A percentile compares a stretch with the other conserved stretches of the same genome.
Evolutionary conservation across 345 rosid species (phyloP).

Genomic region (Cardiospermum halicacabum): DNA sequence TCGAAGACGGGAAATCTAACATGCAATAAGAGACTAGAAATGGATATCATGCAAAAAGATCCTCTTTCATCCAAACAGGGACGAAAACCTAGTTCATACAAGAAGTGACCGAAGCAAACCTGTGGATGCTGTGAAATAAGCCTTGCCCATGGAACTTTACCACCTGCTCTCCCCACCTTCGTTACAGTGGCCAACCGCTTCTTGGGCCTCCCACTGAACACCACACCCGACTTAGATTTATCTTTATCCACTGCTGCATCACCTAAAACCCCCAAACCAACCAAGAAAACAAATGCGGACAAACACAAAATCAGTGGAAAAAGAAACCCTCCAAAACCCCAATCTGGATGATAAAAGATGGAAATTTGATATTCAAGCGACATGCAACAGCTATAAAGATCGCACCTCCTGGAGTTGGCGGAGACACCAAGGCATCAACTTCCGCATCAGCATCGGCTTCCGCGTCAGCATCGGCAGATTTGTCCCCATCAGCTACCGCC

Average conservation of each 20-base stretch:
- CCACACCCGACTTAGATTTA: slow-evolving; percentile 31
- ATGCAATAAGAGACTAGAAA: not conserved
- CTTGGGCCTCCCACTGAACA: slow-evolving; percentile 29
- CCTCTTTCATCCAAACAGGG: not conserved
- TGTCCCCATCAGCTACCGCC: slow-evolving; percentile 34
- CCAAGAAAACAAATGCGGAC: slow-evolving; percentile 7
- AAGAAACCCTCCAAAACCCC: slow-evolving; percentile 16
- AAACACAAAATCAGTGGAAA: slow-evolving; percentile 11
- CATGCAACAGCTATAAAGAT: slow-evolving; percentile 31
- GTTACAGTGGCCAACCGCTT: slow-evolving; percentile 20
- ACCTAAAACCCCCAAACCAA: slow-evolving; percentile 31
- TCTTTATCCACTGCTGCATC: slow-evolving; percentile 37
- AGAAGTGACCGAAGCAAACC: slow-evolving; percentile 33
- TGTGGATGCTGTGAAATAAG: slow-evolving; percentile 82
- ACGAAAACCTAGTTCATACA: not conserved
- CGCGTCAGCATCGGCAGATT: slow-evolving; percentile 41
- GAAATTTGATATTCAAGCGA: slow-evolving; percentile 6
- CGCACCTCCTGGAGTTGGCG: slow-evolving; percentile 59
- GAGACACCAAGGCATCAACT: slow-evolving; percentile 46
- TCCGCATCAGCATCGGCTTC: slow-evolving; percentile 43
- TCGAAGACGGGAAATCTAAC: not conserved
- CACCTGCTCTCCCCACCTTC: slow-evolving; percentile 31
- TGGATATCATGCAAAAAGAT: not conserved
- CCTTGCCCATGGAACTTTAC: slow-evolving; percentile 78
- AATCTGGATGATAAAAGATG: not conserved